Evolutionary conservation across 805 yeast genomes (phyloP).

Genomic region (Wilhelminamyces savonicus): DNA sequence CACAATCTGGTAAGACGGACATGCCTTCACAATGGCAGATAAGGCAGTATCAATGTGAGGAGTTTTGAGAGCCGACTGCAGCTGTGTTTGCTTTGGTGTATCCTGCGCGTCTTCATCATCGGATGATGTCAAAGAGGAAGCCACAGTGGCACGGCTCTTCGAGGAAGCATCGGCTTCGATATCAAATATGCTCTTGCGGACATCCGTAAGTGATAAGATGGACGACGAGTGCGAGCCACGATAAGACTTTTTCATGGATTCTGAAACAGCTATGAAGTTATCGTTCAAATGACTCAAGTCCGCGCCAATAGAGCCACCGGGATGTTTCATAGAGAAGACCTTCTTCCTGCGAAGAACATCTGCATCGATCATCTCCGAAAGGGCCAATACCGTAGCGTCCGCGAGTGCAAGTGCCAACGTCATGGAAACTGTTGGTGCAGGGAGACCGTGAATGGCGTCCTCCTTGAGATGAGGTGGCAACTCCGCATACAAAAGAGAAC

Average conservation of each 20-base stretch:
- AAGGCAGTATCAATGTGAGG: background rate
- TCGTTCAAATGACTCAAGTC: conserved; percentile 31
- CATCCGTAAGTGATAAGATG: conserved; percentile 9
- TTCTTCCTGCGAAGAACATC: conserved; percentile 49
- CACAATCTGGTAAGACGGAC: conserved; percentile 2
- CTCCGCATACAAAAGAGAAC: conserved; percentile 54
- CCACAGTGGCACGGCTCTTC: too few relatives aligned
- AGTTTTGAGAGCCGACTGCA: background rate
- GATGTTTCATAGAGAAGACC: conserved; percentile 69
- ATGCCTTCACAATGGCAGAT: background rate
- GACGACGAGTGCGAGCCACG: conserved; percentile 9
- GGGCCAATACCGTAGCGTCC: conserved; percentile 71
- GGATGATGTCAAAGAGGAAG: conserved; percentile 4
- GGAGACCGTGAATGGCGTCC: conserved; percentile 61
- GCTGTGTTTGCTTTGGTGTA: conserved; percentile 1
- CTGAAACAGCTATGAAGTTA: conserved; percentile 9
- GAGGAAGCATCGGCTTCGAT: too few relatives aligned
- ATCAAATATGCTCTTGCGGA: too few relatives aligned
- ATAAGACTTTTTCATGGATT: conserved; percentile 2
- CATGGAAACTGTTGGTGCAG: conserved; percentile 85
- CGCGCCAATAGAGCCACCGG: conserved; percentile 86
- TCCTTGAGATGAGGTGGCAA: conserved; percentile 56
- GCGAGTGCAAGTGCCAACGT: conserved; percentile 70
- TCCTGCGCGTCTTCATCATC: conserved; percentile 6
- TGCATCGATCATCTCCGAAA: conserved; percentile 58